These are phyloP conservation scores for Voacanga thouarsii DNA, from an alignment of 257 asterid species.

Conservation along the genomic window DNA sequence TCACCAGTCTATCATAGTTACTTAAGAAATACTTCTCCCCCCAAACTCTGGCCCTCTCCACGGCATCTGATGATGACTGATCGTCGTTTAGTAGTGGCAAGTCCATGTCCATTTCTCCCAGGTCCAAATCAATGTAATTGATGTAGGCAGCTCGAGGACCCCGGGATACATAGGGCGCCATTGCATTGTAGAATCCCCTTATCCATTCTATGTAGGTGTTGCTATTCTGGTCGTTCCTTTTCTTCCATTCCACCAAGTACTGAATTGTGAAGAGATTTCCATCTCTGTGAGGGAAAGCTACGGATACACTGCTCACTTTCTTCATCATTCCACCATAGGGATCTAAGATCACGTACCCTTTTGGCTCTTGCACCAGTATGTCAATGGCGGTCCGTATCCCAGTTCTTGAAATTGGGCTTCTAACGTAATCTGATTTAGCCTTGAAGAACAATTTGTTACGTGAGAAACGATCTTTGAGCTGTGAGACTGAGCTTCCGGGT, in stretches of 20 bases:
- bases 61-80: slow-evolving; percentile 21
- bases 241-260: slow-evolving; percentile 56
- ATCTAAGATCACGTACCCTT: slow-evolving; percentile 63
- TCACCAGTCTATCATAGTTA: slow-evolving; percentile 65
- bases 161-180: slow-evolving; percentile 51
- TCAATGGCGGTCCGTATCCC: slow-evolving; percentile 31
- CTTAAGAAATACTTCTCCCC: slow-evolving; percentile 69
- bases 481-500: slow-evolving; percentile 23
- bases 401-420: slow-evolving; percentile 29
- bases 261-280: slow-evolving; percentile 68
- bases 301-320: slow-evolving; percentile 40
- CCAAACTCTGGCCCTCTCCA: slow-evolving; percentile 61
- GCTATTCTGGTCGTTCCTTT: slow-evolving; percentile 25
- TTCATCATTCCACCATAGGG: slow-evolving; percentile 77
- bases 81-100: neutral
- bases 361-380: slow-evolving; percentile 47
- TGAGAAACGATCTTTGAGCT: slow-evolving; percentile 42
- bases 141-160: slow-evolving; percentile 66
- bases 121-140: slow-evolving; percentile 74
- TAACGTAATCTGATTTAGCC: slow-evolving; percentile 69
- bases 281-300: slow-evolving; percentile 70
- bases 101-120: slow-evolving; percentile 42
- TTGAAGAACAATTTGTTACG: slow-evolving; percentile 50
- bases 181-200: slow-evolving; percentile 45
- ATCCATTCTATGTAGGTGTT: slow-evolving; percentile 49